These are phyloP conservation scores for Ophiosphaerella herpotricha DNA, from an alignment of 2,329 filamentous ascomycete species.

Conservation along the genomic window DNA sequence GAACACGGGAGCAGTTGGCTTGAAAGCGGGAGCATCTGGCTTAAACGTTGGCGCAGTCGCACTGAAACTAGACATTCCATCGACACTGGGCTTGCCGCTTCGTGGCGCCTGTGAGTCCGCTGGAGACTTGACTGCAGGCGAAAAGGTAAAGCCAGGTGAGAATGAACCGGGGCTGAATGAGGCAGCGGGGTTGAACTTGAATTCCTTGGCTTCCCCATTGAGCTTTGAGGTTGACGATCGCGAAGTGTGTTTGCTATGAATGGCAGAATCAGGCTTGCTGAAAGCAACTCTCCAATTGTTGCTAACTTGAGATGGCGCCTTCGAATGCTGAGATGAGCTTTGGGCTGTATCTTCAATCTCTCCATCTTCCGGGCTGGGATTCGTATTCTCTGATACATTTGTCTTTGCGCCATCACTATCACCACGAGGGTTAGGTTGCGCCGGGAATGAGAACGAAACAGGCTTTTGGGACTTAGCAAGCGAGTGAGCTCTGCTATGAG, in stretches of 20 bases:
- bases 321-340: conserved; percentile 40
- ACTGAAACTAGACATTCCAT: conserved; percentile 61
- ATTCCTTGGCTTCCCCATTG: conserved; percentile 88
- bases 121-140: conserved; percentile 48
- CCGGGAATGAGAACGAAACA: conserved; percentile 36
- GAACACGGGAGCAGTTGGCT: conserved; percentile 3
- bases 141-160: conserved; percentile 49
- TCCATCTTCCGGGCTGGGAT: conserved; percentile 44
- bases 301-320: conserved; percentile 43
- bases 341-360: conserved; percentile 25
- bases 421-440: conserved; percentile 38
- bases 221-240: conserved; percentile 76
- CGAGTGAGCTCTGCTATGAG: conserved; percentile 75
- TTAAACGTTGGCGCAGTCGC: conserved; percentile 72
- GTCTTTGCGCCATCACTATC: conserved; percentile 49
- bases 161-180: conserved; percentile 56
- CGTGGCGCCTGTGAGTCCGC: conserved; percentile 54
- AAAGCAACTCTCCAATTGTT: conserved; percentile 44
- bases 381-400: conserved; percentile 46
- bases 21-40: conserved; percentile 32
- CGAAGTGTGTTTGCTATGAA: conserved; percentile 63
- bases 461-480: conserved; percentile 65
- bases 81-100: conserved; percentile 46
- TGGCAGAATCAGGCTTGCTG: conserved; percentile 36
- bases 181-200: conserved; percentile 69